Evolutionary conservation across 371 early-diverging fungal genomes (phyloP).

Genomic region (Haplosporangium sp.): DNA sequence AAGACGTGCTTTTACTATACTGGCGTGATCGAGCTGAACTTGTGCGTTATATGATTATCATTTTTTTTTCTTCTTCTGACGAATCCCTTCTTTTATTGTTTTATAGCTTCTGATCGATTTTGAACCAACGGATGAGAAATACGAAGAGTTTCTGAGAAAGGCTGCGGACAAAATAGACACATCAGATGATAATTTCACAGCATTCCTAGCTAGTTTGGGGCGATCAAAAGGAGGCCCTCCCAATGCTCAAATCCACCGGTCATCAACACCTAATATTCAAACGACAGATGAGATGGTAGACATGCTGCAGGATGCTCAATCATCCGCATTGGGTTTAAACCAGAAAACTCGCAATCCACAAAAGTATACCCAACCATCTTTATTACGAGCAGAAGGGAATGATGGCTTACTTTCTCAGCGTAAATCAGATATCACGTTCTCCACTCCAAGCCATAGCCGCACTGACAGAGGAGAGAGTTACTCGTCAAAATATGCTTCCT

Average conservation of each 20-base stretch:
- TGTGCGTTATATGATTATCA: too few relatives aligned
- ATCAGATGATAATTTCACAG: conserved; percentile 29
- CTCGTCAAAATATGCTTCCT: conserved; percentile 17
- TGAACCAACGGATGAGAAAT: conserved; percentile 48
- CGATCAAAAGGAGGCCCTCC: conserved; percentile 14
- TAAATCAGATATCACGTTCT: conserved; percentile 3
- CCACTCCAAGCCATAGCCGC: background rate
- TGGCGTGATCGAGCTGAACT: too few relatives aligned
- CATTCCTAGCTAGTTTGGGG: conserved; percentile 27
- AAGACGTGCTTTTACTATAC: conserved; percentile 10
- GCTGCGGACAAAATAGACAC: conserved; percentile 41
- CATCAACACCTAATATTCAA: conserved; percentile 52
- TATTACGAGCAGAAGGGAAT: conserved; percentile 30
- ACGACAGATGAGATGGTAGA: conserved; percentile 52
- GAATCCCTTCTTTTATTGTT: background rate
- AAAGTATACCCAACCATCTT: conserved; percentile 1
- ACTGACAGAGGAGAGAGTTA: background rate
- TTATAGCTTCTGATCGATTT: conserved; percentile 35
- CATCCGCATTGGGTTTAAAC: conserved; percentile 23
- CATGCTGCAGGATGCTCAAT: conserved; percentile 49
- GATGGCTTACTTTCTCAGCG: conserved; percentile 21
- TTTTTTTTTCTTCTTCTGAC: background rate
- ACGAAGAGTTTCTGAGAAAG: conserved; percentile 43
- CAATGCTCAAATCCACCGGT: conserved; percentile 27
- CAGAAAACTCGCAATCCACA: background rate